Evolutionary conservation across 2,329 filamentous ascomycete genomes (phyloP).

Genomic region (Alternaria sp.): DNA sequence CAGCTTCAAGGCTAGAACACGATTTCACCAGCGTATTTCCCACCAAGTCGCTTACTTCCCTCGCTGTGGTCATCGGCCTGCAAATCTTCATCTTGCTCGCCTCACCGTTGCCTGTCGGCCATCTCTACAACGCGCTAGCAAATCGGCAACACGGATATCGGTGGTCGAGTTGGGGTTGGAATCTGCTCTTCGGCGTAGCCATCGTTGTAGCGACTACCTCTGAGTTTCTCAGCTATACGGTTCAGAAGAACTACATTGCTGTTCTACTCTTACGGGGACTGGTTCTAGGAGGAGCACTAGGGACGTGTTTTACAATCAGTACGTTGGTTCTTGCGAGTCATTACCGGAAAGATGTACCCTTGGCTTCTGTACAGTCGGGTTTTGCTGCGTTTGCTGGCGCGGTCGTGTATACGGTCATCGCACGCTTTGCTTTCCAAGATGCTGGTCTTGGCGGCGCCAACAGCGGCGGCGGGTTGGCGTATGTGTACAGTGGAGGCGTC

Average conservation of each 20-base stretch:
- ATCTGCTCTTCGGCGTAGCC: neutral
- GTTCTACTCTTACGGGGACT: slow-evolving; percentile 23
- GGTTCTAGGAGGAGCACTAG: slow-evolving; percentile 25
- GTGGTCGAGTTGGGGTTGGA: neutral
- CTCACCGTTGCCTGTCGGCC: neutral
- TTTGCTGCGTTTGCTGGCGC: slow-evolving; percentile 28
- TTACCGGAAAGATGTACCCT: slow-evolving; percentile 35
- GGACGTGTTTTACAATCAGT: slow-evolving; percentile 21
- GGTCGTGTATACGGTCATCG: slow-evolving; percentile 19
- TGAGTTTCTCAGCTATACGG: slow-evolving; percentile 1
- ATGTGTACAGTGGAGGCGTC: slow-evolving; percentile 7
- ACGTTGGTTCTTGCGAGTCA: slow-evolving; percentile 30
- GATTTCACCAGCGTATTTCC: slow-evolving; percentile 26
- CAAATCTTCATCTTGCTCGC: slow-evolving; percentile 30
- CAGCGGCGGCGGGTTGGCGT: neutral
- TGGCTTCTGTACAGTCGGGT: slow-evolving; percentile 47
- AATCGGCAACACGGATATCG: neutral
- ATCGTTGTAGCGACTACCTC: neutral
- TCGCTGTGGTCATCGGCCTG: slow-evolving; percentile 20
- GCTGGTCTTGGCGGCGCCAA: neutral
- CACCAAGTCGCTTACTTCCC: slow-evolving; percentile 6
- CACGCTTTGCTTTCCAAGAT: slow-evolving; percentile 4
- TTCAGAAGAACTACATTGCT: neutral
- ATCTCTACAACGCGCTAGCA: slow-evolving; percentile 6
- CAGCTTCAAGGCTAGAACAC: slow-evolving; percentile 33